A percentile compares a stretch with the other conserved stretches of the same genome.
These are phyloP conservation scores for Mycena sanguinolenta DNA, from an alignment of 768 basidiomycete genomes.

Conservation along the genomic window DNA sequence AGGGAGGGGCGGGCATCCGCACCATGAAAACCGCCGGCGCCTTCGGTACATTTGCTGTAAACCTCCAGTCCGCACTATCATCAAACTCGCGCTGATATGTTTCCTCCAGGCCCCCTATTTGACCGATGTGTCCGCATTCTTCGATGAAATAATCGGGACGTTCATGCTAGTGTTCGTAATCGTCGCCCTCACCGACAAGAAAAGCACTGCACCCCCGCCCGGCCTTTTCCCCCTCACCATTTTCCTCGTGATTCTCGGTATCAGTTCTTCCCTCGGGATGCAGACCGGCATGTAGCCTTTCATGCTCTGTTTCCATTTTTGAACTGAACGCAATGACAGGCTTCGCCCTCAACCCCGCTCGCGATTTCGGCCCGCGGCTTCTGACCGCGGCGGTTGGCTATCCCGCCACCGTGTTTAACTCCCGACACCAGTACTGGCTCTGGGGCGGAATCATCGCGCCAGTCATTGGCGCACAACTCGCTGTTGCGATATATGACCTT, in stretches of 20 bases:
- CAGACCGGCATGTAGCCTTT: slow-evolving; percentile 50
- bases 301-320: not conserved
- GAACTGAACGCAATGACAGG: slow-evolving; percentile 24
- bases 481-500: slow-evolving; percentile 61
- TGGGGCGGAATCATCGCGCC: slow-evolving; percentile 65
- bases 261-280: slow-evolving; percentile 63
- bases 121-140: slow-evolving; percentile 33
- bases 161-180: slow-evolving; percentile 61
- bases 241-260: slow-evolving; percentile 62
- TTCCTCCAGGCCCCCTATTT: slow-evolving; percentile 27
- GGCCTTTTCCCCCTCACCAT: slow-evolving; percentile 62
- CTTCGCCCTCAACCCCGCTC: slow-evolving; percentile 69
- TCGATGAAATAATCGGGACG: slow-evolving; percentile 51
- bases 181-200: slow-evolving; percentile 58
- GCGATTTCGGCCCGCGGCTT: slow-evolving; percentile 69
- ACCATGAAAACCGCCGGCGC: slow-evolving; percentile 59
- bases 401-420: slow-evolving; percentile 52
- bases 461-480: slow-evolving; percentile 60
- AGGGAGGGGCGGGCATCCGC: slow-evolving; percentile 60
- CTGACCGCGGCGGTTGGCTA: slow-evolving; percentile 70
- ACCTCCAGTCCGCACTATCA: no score
- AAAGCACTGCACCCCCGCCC: slow-evolving; percentile 55
- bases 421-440: slow-evolving; percentile 65
- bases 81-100: not conserved
- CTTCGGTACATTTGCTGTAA: slow-evolving; percentile 32